phyloP scores from a whole-genome alignment of 2,329 filamentous ascomycete species.

The Xylariaceae sp. region DNA sequence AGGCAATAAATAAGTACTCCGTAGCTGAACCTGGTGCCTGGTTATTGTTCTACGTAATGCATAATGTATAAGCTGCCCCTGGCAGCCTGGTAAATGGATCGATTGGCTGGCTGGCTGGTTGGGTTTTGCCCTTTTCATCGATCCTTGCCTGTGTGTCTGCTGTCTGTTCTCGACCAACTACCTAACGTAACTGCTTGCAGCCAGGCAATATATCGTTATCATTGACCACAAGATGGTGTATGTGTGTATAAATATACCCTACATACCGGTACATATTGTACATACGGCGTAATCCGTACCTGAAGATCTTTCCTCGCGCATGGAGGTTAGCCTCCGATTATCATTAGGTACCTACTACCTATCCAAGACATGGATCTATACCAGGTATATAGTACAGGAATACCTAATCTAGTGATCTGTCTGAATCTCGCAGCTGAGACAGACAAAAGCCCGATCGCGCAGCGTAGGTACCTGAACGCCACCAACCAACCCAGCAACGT shows the following conservation, averaged over 20 bases:
- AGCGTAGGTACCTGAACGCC: neutral
- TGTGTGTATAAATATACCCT: neutral
- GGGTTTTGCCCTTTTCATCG: neutral
- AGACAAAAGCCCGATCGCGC: neutral
- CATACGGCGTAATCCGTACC: neutral
- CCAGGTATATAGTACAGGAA: too few relatives aligned
- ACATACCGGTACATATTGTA: neutral
- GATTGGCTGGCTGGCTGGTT: neutral
- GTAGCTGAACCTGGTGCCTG: neutral
- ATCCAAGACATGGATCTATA: neutral
- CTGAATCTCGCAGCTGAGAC: neutral
- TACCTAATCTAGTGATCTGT: neutral
- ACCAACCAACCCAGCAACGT: too few relatives aligned
- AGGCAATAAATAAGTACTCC: neutral
- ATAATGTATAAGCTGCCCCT: neutral
- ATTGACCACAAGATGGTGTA: neutral
- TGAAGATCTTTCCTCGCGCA: neutral
- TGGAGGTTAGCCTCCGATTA: too few relatives aligned
- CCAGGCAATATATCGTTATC: neutral
- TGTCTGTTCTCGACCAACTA: neutral
- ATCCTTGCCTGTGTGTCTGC: too few relatives aligned
- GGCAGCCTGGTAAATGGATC: neutral
- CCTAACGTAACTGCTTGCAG: too few relatives aligned
- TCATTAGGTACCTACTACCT: too few relatives aligned
- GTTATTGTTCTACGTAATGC: too few relatives aligned